Evolutionary conservation across 495 filamentous ascomycete genomes (phyloP).

Genomic region (Trichoderma erinaceum): DNA sequence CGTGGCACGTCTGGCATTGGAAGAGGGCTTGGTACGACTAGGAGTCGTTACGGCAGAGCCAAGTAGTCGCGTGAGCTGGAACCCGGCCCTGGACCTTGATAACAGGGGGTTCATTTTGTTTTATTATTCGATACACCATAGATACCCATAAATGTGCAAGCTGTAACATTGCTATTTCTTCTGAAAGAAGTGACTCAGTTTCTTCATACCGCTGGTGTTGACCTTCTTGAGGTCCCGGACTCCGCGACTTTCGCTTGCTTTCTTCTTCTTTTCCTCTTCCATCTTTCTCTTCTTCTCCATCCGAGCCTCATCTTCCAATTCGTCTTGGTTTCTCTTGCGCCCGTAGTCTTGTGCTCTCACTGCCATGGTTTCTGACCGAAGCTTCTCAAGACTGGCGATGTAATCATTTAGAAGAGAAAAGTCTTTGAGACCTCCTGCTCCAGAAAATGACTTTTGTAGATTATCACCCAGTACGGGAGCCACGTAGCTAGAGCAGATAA

Average conservation of each 20-base stretch:
- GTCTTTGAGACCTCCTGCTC: constrained; percentile 36
- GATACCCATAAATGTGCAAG: constrained; percentile 13
- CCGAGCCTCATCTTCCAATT: constrained; percentile 69
- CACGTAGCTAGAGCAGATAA: constrained; percentile 69
- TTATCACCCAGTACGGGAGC: constrained; percentile 42
- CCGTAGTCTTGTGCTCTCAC: constrained; percentile 67
- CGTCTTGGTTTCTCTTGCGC: constrained; percentile 61
- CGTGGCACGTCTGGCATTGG: constrained; percentile 39
- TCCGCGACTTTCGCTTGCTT: constrained; percentile 62
- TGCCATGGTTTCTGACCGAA: constrained; percentile 63
- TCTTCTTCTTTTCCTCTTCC: constrained; percentile 56
- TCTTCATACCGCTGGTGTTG: constrained; percentile 88
- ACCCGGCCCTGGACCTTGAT: no score
- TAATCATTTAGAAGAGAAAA: constrained; percentile 65
- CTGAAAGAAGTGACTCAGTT: constrained; percentile 89
- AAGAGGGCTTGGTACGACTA: constrained; percentile 31
- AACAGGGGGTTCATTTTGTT: neutral
- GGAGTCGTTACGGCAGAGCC: constrained; percentile 25
- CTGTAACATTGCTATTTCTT: constrained; percentile 38
- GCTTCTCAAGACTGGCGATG: constrained; percentile 53
- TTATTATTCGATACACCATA: constrained; percentile 6
- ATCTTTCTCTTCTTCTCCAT: constrained; percentile 71
- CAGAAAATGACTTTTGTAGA: constrained; percentile 33
- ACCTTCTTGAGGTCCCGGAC: constrained; percentile 80
- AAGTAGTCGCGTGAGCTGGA: constrained; percentile 15